Evolutionary conservation across 208 protist species (phyloP).

Genomic region (Borovskyia barvae): DNA sequence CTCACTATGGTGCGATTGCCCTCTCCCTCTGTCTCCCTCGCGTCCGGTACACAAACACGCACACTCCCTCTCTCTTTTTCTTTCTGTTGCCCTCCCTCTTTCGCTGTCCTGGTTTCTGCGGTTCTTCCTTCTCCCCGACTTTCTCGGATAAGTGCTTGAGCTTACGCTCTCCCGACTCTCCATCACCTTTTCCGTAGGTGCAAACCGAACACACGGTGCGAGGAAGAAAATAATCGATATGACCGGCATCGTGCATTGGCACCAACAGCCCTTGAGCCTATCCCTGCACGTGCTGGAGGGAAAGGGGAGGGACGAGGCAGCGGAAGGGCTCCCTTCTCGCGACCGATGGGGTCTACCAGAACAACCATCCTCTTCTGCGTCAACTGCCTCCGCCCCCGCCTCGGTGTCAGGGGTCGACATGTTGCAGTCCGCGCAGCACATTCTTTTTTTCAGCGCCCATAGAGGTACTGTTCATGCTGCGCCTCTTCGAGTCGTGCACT

Average conservation of each 20-base stretch:
- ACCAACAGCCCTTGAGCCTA: too few relatives aligned
- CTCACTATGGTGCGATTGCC: too few relatives aligned
- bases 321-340: too few relatives aligned
- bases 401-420: too few relatives aligned
- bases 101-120: neutral
- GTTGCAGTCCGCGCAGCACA: too few relatives aligned
- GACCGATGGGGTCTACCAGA: too few relatives aligned
- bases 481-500: conserved; percentile 7
- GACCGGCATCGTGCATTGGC: neutral
- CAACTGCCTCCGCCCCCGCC: too few relatives aligned
- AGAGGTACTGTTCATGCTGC: neutral
- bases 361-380: too few relatives aligned
- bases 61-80: neutral
- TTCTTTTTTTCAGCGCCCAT: neutral
- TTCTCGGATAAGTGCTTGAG: too few relatives aligned
- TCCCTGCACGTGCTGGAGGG: too few relatives aligned
- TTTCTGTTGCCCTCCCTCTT: conserved; percentile 8
- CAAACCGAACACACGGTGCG: too few relatives aligned
- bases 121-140: neutral
- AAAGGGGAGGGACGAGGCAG: too few relatives aligned
- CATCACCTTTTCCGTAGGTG: conserved; percentile 3
- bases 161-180: neutral
- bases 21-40: neutral
- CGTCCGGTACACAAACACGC: neutral
- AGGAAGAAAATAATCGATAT: neutral